phyloP scores from a whole-genome alignment of 805 yeast species.

The Barnettozyma californica region DNA sequence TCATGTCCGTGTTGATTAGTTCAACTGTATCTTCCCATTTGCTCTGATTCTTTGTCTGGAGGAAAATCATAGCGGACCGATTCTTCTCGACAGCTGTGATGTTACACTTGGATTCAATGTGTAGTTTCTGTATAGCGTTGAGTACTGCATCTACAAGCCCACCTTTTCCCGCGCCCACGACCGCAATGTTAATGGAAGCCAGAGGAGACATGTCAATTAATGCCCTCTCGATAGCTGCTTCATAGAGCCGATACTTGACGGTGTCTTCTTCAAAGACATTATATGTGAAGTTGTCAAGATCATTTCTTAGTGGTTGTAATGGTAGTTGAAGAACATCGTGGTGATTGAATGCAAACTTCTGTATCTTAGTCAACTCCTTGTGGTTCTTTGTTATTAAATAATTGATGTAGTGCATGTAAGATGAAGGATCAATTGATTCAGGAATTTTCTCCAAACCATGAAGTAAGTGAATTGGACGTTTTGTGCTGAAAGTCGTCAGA shows the following conservation, averaged over 20 bases:
- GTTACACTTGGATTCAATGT: conserved; percentile 20
- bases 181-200: conserved; percentile 37
- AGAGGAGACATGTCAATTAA: conserved; percentile 21
- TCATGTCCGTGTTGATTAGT: conserved; percentile 53
- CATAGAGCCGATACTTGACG: conserved; percentile 62
- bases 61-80: conserved; percentile 46
- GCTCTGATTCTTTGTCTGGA: conserved; percentile 43
- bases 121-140: conserved; percentile 33
- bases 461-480: conserved; percentile 39
- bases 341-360: conserved; percentile 24
- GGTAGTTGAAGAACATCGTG: conserved; percentile 42
- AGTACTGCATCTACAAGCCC: conserved; percentile 59
- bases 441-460: conserved; percentile 49
- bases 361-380: conserved; percentile 27
- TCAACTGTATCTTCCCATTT: conserved; percentile 51
- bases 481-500: conserved; percentile 38
- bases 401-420: conserved; percentile 39
- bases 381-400: conserved; percentile 32
- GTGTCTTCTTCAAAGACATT: conserved; percentile 65
- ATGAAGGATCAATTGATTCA: conserved; percentile 27
- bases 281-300: conserved; percentile 57
- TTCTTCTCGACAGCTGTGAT: conserved; percentile 71
- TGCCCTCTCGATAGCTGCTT: conserved; percentile 18
- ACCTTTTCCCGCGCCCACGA: conserved; percentile 89
- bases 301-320: conserved; percentile 60